Percentiles rank a stretch among this genome's conserved stretches.
Evolutionary conservation across 495 filamentous ascomycete genomes (phyloP).

Genomic region (Penicillium odoratum): DNA sequence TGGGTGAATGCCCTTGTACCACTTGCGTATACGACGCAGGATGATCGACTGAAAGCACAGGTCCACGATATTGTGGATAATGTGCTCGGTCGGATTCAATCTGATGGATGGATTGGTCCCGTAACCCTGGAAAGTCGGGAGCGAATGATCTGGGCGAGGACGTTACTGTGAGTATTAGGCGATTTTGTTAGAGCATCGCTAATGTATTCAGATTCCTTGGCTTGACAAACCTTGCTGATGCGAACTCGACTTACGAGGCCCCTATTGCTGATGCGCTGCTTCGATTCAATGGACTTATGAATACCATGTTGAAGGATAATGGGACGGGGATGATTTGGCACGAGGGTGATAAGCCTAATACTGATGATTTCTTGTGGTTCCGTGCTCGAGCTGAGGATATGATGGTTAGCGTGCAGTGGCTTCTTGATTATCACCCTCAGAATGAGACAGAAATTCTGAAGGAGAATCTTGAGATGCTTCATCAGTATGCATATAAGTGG

Average conservation of each 20-base stretch:
- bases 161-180: constrained; percentile 21
- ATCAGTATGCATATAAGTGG: constrained; percentile 42
- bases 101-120: constrained; percentile 63
- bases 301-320: constrained; percentile 53
- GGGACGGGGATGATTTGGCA: constrained; percentile 49
- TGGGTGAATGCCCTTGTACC: constrained; percentile 69
- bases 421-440: constrained; percentile 47
- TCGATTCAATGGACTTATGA: constrained; percentile 35
- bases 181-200: neutral
- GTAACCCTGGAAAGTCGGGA: constrained; percentile 44
- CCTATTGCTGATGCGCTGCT: constrained; percentile 35
- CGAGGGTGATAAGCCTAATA: constrained; percentile 29
- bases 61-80: constrained; percentile 48
- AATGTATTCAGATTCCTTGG: constrained; percentile 44
- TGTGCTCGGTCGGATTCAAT: constrained; percentile 51
- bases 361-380: constrained; percentile 45
- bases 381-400: constrained; percentile 52
- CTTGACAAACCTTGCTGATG: constrained; percentile 47
- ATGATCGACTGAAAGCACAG: constrained; percentile 55
- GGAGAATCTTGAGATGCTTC: constrained; percentile 47
- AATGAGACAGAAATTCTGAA: constrained; percentile 34
- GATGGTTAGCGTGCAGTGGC: constrained; percentile 54
- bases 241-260: constrained; percentile 24
- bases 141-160: constrained; percentile 57
- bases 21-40: constrained; percentile 57